phyloP scores from a whole-genome alignment of 805 yeast genomes.

The Kodamaea neixiangensis region DNA sequence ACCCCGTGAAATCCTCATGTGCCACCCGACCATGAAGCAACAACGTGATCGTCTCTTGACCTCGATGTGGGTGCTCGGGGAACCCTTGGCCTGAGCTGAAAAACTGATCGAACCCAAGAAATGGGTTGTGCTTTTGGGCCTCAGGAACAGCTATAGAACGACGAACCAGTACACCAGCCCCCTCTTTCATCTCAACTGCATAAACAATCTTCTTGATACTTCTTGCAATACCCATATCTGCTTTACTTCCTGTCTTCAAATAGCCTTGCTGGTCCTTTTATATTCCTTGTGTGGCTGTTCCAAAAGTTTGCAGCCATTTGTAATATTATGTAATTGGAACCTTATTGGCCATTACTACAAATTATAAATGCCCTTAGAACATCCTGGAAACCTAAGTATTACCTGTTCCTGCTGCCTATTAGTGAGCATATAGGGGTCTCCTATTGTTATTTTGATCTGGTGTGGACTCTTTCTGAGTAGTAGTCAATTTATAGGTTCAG shows the following conservation, averaged over 20 bases:
- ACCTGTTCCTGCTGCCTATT: too few species aligned
- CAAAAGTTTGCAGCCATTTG: neutral
- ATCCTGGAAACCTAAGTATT: neutral
- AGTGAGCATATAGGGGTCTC: neutral
- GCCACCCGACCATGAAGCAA: constrained; percentile 67
- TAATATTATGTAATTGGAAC: neutral
- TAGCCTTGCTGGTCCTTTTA: neutral
- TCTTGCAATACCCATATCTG: constrained; percentile 19
- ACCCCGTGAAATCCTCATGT: constrained; percentile 86
- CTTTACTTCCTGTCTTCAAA: neutral
- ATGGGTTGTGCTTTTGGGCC: constrained; percentile 77
- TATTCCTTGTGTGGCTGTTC: neutral
- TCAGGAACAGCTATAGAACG: constrained; percentile 72
- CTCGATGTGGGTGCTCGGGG: constrained; percentile 83
- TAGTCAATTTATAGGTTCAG: neutral
- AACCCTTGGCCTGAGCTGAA: constrained; percentile 67
- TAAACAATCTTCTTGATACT: constrained; percentile 32
- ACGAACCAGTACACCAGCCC: constrained; percentile 85
- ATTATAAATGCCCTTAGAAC: neutral
- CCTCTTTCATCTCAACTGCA: constrained; percentile 77
- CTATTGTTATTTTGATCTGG: neutral
- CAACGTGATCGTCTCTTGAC: constrained; percentile 76
- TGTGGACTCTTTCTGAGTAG: too few species aligned
- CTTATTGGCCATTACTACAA: neutral
- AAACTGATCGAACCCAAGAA: constrained; percentile 81